Conservation (phyloP, 2,329 filamentous ascomycete genomes). For the Fusarium bulbicola region DNA sequence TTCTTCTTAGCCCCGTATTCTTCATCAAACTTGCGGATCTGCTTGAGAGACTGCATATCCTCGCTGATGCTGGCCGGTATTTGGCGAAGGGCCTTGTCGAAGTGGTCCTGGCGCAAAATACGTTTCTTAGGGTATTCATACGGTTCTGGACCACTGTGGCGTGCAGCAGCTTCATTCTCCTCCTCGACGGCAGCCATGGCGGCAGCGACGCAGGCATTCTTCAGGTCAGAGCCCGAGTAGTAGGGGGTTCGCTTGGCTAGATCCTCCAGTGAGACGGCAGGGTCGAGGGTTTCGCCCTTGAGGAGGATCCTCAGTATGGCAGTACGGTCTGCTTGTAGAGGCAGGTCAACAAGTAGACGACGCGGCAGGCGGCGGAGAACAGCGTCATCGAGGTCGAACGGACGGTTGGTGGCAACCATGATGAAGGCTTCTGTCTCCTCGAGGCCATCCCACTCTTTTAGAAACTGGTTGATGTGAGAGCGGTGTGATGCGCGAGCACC, state of each 20-base stretch:
- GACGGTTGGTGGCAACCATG: slow-evolving; percentile 97
- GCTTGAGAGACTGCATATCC: slow-evolving; percentile 86
- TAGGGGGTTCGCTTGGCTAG: slow-evolving; percentile 75
- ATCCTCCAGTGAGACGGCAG: slow-evolving; percentile 66
- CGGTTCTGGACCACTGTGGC: slow-evolving; percentile 52
- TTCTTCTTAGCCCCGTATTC: slow-evolving; percentile 86
- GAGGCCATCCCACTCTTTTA: slow-evolving; percentile 97
- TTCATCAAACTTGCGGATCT: slow-evolving; percentile 95
- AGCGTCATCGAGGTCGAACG: slow-evolving; percentile 92
- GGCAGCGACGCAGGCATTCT: slow-evolving; percentile 82
- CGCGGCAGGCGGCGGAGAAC: slow-evolving; percentile 80
- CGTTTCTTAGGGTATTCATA: slow-evolving; percentile 70
- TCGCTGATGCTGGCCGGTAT: slow-evolving; percentile 93
- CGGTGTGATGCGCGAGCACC: slow-evolving; percentile 77
- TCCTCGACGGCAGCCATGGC: slow-evolving; percentile 83
- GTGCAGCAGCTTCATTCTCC: slow-evolving; percentile 61
- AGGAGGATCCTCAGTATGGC: slow-evolving; percentile 78
- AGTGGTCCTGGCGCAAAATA: slow-evolving; percentile 72
- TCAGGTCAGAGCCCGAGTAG: slow-evolving; percentile 85
- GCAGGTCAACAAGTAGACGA: slow-evolving; percentile 77
- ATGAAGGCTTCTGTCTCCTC: slow-evolving; percentile 86
- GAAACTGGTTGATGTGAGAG: slow-evolving; percentile 95
- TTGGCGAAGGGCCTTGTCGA: slow-evolving; percentile 85
- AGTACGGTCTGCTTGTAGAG: slow-evolving; percentile 70
- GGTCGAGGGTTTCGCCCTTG: slow-evolving; percentile 70